Percentiles rank a stretch among this genome's conserved stretches.
Conservation (phyloP, 441 rosid species). For the Bruguiera hainesii region DNA sequence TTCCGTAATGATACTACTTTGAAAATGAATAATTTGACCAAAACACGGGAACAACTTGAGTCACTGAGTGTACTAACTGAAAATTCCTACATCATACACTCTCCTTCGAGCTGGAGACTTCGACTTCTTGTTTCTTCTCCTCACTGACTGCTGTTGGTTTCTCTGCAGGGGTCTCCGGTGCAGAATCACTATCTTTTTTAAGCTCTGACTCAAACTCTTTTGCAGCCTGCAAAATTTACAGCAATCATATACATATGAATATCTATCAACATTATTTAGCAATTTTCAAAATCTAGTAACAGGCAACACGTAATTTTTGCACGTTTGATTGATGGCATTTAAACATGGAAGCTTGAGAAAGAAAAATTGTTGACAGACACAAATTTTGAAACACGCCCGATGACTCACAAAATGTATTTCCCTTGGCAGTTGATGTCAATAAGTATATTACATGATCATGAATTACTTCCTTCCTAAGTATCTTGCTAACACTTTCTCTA, state of each 20-base stretch:
- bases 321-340: neutral
- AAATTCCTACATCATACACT: constrained; percentile 46
- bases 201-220: constrained; percentile 94
- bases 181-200: constrained; percentile 67
- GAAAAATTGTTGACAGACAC: neutral
- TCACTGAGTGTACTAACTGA: constrained; percentile 7
- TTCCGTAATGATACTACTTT: constrained; percentile 10
- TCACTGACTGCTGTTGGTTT: constrained; percentile 41
- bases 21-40: constrained; percentile 17
- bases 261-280: neutral
- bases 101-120: constrained; percentile 66
- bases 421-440: too few relatives aligned
- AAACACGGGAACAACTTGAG: constrained; percentile 19
- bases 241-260: neutral
- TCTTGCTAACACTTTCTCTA: too few relatives aligned
- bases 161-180: constrained; percentile 35
- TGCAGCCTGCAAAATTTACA: constrained; percentile 68
- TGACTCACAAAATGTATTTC: too few relatives aligned
- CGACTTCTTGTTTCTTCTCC: constrained; percentile 46
- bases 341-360: neutral
- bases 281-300: neutral
- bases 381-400: too few relatives aligned
- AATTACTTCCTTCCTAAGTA: too few relatives aligned
- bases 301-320: neutral
- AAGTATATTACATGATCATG: too few relatives aligned